Conservation (phyloP, 2,329 filamentous ascomycete species). For the Epichloe gansuensis region DNA sequence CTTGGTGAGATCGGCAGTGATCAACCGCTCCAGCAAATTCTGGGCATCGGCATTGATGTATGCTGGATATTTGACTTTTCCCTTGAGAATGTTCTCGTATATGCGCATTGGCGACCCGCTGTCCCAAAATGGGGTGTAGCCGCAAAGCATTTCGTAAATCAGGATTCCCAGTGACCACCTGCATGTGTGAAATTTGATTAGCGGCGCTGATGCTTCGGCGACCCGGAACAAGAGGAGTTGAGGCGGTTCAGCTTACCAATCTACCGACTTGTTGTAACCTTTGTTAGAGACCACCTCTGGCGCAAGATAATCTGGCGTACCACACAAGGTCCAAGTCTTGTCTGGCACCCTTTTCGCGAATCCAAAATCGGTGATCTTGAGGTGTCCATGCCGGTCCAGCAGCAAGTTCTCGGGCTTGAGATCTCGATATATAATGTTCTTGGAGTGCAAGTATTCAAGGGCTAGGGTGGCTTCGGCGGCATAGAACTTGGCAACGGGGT, state of each 20-base stretch:
- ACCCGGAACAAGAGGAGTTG: neutral
- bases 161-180: conserved; percentile 98
- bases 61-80: conserved; percentile 88
- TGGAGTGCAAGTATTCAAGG: conserved; percentile 85
- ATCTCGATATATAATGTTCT: conserved; percentile 96
- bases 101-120: conserved; percentile 97
- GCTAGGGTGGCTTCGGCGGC: conserved; percentile 94
- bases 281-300: conserved; percentile 98
- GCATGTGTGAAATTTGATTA: neutral
- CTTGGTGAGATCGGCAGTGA: conserved; percentile 91
- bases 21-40: conserved; percentile 81
- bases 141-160: conserved; percentile 99
- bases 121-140: conserved; percentile 98
- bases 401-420: conserved; percentile 91
- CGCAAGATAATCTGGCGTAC: conserved; percentile 92
- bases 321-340: conserved; percentile 98
- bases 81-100: conserved; percentile 97
- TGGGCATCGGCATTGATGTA: conserved; percentile 94
- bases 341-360: conserved; percentile 97
- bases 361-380: conserved; percentile 97
- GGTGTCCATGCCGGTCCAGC: conserved; percentile 81
- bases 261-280: conserved; percentile 98
- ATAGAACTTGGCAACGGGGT: conserved; percentile 98
- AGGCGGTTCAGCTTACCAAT: conserved; percentile 57
- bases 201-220: neutral